phyloP scores from a whole-genome alignment of 306 rosid species.

The Castanea crenata region DNA sequence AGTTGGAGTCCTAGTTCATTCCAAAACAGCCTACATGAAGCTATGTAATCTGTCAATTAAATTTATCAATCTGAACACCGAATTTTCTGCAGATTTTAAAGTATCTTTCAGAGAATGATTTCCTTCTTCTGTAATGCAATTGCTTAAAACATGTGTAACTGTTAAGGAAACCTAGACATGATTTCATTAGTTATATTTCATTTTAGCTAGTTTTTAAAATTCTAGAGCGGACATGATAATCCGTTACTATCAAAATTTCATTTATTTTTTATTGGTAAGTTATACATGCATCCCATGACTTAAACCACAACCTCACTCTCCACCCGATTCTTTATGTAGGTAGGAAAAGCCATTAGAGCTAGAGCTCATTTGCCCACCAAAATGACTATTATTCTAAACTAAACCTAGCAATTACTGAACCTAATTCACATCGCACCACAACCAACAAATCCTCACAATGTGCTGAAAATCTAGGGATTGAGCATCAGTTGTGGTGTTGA shows the following conservation, averaged over 20 bases:
- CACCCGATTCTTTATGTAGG: too few relatives aligned
- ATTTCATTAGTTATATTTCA: not conserved
- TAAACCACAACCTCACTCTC: too few relatives aligned
- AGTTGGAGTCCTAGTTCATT: too few relatives aligned
- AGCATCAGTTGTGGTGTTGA: not conserved
- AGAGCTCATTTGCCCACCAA: not conserved
- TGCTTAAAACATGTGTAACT: not conserved
- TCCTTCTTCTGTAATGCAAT: too few relatives aligned
- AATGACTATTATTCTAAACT: not conserved
- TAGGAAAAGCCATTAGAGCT: too few relatives aligned
- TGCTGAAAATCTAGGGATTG: not conserved
- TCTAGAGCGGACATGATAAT: not conserved
- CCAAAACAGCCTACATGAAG: too few relatives aligned
- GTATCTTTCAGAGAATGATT: too few relatives aligned
- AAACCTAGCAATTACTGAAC: not conserved
- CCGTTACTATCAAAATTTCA: not conserved
- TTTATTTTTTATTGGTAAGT: too few relatives aligned
- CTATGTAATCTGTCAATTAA: too few relatives aligned
- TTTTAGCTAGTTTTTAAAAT: not conserved
- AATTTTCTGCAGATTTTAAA: too few relatives aligned
- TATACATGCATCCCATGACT: too few relatives aligned
- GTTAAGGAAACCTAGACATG: not conserved
- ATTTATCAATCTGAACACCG: too few relatives aligned
- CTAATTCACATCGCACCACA: not conserved
- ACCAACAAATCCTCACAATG: not conserved